Conservation (phyloP, 495 filamentous ascomycete genomes). For the Stereocaulon alpinum region DNA sequence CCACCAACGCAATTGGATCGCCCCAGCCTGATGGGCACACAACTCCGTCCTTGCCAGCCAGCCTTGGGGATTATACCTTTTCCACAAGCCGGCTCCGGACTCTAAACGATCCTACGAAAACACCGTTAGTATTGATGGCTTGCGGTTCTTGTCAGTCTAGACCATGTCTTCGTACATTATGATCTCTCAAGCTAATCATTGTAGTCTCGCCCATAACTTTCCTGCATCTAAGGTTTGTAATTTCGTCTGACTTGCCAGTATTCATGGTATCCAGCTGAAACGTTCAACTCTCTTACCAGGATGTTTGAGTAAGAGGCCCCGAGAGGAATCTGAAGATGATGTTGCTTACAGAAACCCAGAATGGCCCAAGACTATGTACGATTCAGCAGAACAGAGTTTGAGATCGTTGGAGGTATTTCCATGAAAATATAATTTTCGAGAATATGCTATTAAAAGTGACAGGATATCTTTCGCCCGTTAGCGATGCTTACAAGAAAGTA, state of each 20-base stretch:
- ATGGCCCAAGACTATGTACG: slow-evolving; percentile 18
- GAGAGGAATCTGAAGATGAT: background rate
- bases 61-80: slow-evolving; percentile 55
- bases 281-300: background rate
- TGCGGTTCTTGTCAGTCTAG: slow-evolving; percentile 82
- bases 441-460: background rate
- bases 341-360: slow-evolving; percentile 44
- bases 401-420: slow-evolving; percentile 14
- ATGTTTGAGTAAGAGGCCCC: background rate
- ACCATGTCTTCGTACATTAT: slow-evolving; percentile 56
- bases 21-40: background rate
- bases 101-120: slow-evolving; percentile 60
- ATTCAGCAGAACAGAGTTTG: slow-evolving; percentile 25
- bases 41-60: slow-evolving; percentile 21
- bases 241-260: background rate
- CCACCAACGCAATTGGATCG: background rate
- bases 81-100: slow-evolving; percentile 56
- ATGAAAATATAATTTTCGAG: background rate
- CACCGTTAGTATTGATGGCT: slow-evolving; percentile 71
- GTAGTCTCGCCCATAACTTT: slow-evolving; percentile 10
- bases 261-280: background rate
- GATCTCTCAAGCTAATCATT: background rate
- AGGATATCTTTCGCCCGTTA: slow-evolving; percentile 19
- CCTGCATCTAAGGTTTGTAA: slow-evolving; percentile 6
- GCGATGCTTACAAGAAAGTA: slow-evolving; percentile 19